Percentiles rank a stretch among this genome's conserved stretches.
These are phyloP conservation scores for Kwoniella mangroviensis DNA, from an alignment of 768 basidiomycete genomes.

Conservation along the genomic window DNA sequence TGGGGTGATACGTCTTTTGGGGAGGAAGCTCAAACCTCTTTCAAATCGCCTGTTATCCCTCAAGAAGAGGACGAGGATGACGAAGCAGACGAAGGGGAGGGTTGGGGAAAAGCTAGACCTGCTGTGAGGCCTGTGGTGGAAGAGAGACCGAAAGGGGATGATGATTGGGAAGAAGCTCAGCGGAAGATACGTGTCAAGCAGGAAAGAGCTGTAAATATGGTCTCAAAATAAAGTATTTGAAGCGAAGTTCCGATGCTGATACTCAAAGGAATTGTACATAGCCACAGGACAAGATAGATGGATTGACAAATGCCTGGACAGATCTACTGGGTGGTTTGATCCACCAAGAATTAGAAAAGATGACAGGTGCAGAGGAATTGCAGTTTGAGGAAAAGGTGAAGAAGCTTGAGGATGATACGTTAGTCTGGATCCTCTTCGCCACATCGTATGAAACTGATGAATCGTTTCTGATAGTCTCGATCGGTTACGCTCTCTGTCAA, in stretches of 20 bases:
- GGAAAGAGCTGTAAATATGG: conserved; percentile 48
- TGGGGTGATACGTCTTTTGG: conserved; percentile 20
- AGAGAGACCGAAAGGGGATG: conserved; percentile 23
- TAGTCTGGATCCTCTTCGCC: conserved; percentile 7
- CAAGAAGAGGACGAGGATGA: conserved; percentile 28
- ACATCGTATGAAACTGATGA: neutral
- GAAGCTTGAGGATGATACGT: conserved; percentile 35
- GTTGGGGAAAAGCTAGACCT: conserved; percentile 34
- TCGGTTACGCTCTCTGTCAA: conserved; percentile 34
- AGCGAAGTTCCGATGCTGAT: neutral
- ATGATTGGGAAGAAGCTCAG: conserved; percentile 56
- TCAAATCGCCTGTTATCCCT: conserved; percentile 4
- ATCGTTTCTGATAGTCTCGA: conserved; percentile 19
- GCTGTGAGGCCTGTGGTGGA: neutral
- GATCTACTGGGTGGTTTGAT: conserved; percentile 38
- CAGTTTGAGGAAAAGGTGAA: conserved; percentile 28
- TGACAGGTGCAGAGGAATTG: conserved; percentile 40
- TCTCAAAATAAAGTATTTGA: neutral
- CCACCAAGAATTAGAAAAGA: conserved; percentile 39
- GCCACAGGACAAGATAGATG: conserved; percentile 42
- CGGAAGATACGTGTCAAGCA: conserved; percentile 38
- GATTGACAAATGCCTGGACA: conserved; percentile 37
- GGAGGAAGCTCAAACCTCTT: conserved; percentile 4
- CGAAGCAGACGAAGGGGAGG: conserved; percentile 30
- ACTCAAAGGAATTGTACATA: neutral